Evolutionary conservation across 306 rosid species (phyloP), one percentile per base, ranked within the genome.

Genomic region (Purshia tridentata): DNA sequence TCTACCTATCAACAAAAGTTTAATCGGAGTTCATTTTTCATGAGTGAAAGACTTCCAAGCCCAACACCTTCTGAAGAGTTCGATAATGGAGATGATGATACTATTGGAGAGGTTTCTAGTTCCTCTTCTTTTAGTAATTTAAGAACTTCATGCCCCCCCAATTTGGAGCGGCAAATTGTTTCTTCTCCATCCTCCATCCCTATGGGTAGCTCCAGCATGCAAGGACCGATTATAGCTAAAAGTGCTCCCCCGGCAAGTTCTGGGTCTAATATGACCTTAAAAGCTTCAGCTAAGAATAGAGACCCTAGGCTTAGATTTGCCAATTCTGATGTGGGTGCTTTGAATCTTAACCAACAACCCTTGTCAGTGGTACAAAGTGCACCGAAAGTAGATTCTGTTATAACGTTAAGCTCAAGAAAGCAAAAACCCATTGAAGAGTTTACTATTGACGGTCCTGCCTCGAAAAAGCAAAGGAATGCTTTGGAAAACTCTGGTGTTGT

Each of bases 21-120:
- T 82, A 89, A 90, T 73, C 90, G 88, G 75, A 84, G 86, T 79
- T 90, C 99, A 23, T 87, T 81, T 77, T 73, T 84, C 41, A 83
- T 78, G 47, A 69, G 55, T 82, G 98, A 91, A 77, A 78, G 82
- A 55, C 96, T 95, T 84, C 99, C 99, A 68, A 95, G 99, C 80
- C 99, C 99, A 78, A 95, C 99, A 23, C 99, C 99, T 48, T 95
- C 99, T 5, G 99, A 85, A 67, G 92, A 91, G 35, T 59, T 78
- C 56, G 92, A 76, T 53, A 75, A 73, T 49, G 85, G 74, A 80
- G 81, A 59, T 78, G 88, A 40, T 73, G 96, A 91, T 78, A 77
- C 79, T 59, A 69, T 57, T 65, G 91, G 78, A 50, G 99, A 95
- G 87, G 86, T 91, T 63, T 88, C 97, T 69, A 90, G 98, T 83